Conservation (phyloP, 2,329 filamentous ascomycete species). For the Calonectria hongkongensis region DNA sequence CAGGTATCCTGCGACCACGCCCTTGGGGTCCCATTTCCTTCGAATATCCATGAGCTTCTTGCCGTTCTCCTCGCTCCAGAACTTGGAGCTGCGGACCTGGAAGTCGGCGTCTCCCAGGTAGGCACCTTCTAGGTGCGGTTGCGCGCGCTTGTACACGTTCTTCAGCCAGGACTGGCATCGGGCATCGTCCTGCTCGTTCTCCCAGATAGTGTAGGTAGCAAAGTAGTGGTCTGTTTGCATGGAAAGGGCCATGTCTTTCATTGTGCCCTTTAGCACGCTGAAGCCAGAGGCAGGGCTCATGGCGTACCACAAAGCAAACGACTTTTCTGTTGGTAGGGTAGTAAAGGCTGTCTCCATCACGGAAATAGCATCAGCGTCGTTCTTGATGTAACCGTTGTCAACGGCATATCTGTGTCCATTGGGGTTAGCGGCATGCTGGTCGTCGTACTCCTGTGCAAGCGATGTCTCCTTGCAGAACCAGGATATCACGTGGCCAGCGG, state of each 20-base stretch:
- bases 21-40: slow-evolving; percentile 63
- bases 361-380: slow-evolving; percentile 66
- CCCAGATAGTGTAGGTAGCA: slow-evolving; percentile 71
- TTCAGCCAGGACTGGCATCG: slow-evolving; percentile 66
- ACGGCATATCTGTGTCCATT: slow-evolving; percentile 67
- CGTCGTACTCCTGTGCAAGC: slow-evolving; percentile 63
- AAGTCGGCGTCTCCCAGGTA: slow-evolving; percentile 75
- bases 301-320: slow-evolving; percentile 69
- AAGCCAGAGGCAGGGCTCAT: slow-evolving; percentile 68
- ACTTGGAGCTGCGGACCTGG: slow-evolving; percentile 65
- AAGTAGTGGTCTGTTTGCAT: slow-evolving; percentile 75
- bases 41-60: slow-evolving; percentile 65
- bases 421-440: slow-evolving; percentile 68
- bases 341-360: slow-evolving; percentile 69
- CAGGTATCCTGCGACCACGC: slow-evolving; percentile 65
- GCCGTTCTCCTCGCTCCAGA: slow-evolving; percentile 67
- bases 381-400: slow-evolving; percentile 70
- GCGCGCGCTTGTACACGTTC: slow-evolving; percentile 62
- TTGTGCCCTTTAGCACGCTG: slow-evolving; percentile 34
- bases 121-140: slow-evolving; percentile 66
- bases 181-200: slow-evolving; percentile 66
- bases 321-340: slow-evolving; percentile 66
- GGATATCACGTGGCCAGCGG: slow-evolving; percentile 60
- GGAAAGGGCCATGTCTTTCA: slow-evolving; percentile 72
- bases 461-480: slow-evolving; percentile 63